Percentiles rank a stretch among this genome's conserved stretches.
Evolutionary conservation across 768 basidiomycete species (phyloP).

Genomic region (Clathrus columnatus): DNA sequence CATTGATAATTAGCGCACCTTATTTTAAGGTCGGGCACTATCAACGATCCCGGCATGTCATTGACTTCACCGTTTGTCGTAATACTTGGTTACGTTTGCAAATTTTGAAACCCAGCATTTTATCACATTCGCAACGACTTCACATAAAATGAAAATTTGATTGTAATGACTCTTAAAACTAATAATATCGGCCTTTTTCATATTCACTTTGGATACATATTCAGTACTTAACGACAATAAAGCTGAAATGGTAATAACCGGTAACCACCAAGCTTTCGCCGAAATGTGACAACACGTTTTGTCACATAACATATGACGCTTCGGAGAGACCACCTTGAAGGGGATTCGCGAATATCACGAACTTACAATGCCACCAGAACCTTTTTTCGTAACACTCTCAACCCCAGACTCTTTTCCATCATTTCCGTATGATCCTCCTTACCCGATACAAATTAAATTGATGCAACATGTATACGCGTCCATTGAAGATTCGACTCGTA

Average conservation of each 20-base stretch:
- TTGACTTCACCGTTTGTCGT: not conserved
- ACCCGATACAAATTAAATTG: slow-evolving; percentile 74
- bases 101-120: slow-evolving; percentile 1
- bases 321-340: too few relatives aligned
- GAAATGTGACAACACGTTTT: not conserved
- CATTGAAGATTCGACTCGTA: slow-evolving; percentile 52
- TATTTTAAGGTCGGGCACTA: slow-evolving; percentile 37
- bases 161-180: too few relatives aligned
- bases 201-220: too few relatives aligned
- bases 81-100: too few relatives aligned
- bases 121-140: too few relatives aligned
- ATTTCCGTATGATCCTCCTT: slow-evolving; percentile 81
- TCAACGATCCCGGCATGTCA: slow-evolving; percentile 24
- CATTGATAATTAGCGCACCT: slow-evolving; percentile 30
- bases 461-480: slow-evolving; percentile 82
- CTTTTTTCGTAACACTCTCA: slow-evolving; percentile 31
- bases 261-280: too few relatives aligned
- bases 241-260: too few relatives aligned
- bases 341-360: too few relatives aligned
- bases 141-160: too few relatives aligned
- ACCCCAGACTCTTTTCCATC: slow-evolving; percentile 63
- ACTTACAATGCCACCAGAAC: not conserved
- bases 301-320: too few relatives aligned
- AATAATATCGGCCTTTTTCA: too few relatives aligned
- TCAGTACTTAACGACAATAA: too few relatives aligned